A percentile compares a stretch with the other conserved stretches of the same genome.
phyloP scores from a whole-genome alignment of 192 early-diverging fungal genomes.

The Thoreauomyces humboldtii region DNA sequence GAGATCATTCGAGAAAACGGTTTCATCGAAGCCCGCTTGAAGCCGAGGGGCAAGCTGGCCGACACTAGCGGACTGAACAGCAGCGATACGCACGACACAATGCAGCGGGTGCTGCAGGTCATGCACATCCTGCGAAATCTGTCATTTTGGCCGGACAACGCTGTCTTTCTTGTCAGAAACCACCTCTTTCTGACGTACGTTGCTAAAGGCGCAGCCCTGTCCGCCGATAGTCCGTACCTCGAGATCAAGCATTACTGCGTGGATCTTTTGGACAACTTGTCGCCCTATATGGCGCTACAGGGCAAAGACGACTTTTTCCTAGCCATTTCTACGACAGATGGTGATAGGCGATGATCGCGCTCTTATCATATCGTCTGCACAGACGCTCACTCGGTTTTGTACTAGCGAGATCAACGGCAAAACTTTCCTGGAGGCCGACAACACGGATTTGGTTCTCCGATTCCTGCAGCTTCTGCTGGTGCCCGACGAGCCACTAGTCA shows the following conservation, averaged over 20 bases:
- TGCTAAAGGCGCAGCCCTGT: constrained; percentile 61
- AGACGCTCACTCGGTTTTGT: constrained; percentile 61
- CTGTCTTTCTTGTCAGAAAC: constrained; percentile 45
- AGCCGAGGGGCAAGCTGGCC: not conserved
- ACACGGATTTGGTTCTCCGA: constrained; percentile 52
- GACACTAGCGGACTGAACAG: constrained; percentile 29
- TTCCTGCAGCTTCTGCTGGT: constrained; percentile 56
- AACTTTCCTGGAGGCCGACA: constrained; percentile 48
- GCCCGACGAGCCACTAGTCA: constrained; percentile 66
- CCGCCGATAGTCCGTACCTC: constrained; percentile 45
- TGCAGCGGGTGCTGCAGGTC: constrained; percentile 71
- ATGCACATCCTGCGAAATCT: constrained; percentile 77
- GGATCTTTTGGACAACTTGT: constrained; percentile 72
- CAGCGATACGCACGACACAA: constrained; percentile 42
- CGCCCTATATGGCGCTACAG: constrained; percentile 52
- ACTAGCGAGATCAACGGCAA: constrained; percentile 63
- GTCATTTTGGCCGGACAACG: constrained; percentile 67
- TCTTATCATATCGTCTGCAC: constrained; percentile 58
- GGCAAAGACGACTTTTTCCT: constrained; percentile 66
- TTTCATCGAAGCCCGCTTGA: not conserved
- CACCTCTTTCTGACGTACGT: constrained; percentile 48
- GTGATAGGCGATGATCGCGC: constrained; percentile 62
- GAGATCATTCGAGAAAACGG: constrained; percentile 30
- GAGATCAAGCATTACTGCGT: constrained; percentile 65
- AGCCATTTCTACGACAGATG: constrained; percentile 52